These are phyloP conservation scores for Dendrobium chrysotoxum DNA, from an alignment of 106 monocot species.

Conservation along the genomic window DNA sequence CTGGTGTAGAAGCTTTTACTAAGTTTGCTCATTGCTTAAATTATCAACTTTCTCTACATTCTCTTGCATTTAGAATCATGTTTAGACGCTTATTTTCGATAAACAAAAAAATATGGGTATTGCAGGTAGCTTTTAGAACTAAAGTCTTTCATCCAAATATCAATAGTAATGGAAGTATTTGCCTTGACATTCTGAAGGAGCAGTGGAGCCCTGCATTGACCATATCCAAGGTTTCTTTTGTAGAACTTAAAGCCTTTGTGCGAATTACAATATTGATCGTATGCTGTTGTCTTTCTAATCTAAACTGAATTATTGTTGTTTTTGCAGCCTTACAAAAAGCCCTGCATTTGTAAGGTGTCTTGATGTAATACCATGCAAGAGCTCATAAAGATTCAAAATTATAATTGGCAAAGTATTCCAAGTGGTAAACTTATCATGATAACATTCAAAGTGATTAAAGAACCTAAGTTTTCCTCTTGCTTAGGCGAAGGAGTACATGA, in stretches of 20 bases:
- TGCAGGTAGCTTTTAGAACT: slow-evolving; percentile 18
- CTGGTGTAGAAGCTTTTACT: background rate
- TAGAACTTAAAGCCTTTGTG: background rate
- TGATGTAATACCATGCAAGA: too few species aligned
- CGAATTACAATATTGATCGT: background rate
- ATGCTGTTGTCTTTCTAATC: background rate
- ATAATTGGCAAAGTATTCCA: too few species aligned
- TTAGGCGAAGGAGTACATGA: too few species aligned
- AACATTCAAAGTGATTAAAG: too few species aligned
- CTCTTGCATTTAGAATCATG: background rate
- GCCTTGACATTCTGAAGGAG: slow-evolving; percentile 20
- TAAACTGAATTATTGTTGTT: background rate
- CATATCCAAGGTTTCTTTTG: slow-evolving; percentile 14
- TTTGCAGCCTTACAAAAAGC: background rate
- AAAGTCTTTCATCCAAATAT: slow-evolving; percentile 21
- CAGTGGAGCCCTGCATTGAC: slow-evolving; percentile 21
- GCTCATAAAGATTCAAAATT: too few species aligned
- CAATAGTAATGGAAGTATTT: slow-evolving; percentile 21
- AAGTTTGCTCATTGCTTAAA: background rate
- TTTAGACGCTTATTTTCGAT: background rate
- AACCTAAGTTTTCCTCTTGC: too few species aligned
- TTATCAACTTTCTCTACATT: background rate
- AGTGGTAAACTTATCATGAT: too few species aligned
- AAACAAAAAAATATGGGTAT: background rate
- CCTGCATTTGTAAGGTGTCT: too few species aligned